Conservation (phyloP, 2,329 filamentous ascomycete species). For the Fusarium newnesense region DNA sequence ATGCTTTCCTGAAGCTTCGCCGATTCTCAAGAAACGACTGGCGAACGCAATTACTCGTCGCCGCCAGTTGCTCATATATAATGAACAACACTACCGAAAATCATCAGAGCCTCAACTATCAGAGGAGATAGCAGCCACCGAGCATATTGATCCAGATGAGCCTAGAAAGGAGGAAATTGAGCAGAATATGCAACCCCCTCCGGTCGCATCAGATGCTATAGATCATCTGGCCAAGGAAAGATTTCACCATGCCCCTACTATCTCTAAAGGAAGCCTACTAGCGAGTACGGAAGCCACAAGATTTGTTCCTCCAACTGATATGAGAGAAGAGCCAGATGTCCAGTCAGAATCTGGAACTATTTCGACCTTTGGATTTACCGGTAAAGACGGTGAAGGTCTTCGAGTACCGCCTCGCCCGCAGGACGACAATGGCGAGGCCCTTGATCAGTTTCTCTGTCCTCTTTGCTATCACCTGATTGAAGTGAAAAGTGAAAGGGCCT, state of each 20-base stretch:
- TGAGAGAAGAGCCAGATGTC: not conserved
- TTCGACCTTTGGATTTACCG: not conserved
- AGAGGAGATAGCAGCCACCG: too few relatives aligned
- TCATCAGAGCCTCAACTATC: too few relatives aligned
- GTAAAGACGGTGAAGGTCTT: accelerated
- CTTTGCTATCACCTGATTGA: not conserved
- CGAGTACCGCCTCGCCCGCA: not conserved
- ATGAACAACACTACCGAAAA: not conserved
- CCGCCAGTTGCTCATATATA: not conserved
- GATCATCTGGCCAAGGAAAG: too few relatives aligned
- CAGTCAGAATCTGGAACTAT: not conserved
- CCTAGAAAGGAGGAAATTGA: too few relatives aligned
- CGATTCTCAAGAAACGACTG: not conserved
- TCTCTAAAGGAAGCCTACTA: not conserved
- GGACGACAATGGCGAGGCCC: not conserved
- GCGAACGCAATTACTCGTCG: not conserved
- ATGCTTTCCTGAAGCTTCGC: not conserved
- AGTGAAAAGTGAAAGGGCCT: not conserved
- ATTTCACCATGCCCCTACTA: not conserved
- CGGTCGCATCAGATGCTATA: too few relatives aligned
- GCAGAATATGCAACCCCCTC: not conserved
- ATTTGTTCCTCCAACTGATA: not conserved
- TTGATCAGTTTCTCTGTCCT: not conserved
- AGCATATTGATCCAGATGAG: too few relatives aligned
- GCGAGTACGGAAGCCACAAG: not conserved